These are phyloP conservation scores for Naegleria lovaniensis DNA, from an alignment of 208 protist genomes.

Conservation along the genomic window DNA sequence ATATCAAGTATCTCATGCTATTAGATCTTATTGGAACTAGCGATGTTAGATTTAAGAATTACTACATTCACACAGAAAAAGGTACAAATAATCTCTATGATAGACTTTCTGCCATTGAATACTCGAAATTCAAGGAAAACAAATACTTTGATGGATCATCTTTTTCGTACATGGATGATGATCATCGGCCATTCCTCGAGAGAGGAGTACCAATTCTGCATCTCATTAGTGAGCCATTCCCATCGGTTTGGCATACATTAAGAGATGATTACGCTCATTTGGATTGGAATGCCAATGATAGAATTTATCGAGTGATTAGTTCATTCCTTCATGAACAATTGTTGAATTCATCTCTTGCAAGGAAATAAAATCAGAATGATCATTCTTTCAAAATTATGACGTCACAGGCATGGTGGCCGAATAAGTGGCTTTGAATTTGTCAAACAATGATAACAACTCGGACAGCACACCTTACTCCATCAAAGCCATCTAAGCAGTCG, in stretches of 20 bases:
- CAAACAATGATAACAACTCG: too few relatives aligned
- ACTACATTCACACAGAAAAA: not conserved
- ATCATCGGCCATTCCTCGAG: not conserved
- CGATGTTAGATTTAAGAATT: not conserved
- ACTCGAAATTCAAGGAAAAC: not conserved
- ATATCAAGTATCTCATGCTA: not conserved
- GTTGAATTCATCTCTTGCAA: not conserved
- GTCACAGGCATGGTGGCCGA: too few relatives aligned
- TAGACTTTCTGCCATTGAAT: not conserved
- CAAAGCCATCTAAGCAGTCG: too few relatives aligned
- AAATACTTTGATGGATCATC: not conserved
- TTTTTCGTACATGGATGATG: not conserved
- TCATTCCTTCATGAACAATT: not conserved
- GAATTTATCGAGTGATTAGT: not conserved
- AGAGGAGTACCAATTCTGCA: slow-evolving; percentile 14
- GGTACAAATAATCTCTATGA: not conserved
- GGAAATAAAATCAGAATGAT: not conserved
- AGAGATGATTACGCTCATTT: not conserved
- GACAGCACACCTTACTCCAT: too few relatives aligned
- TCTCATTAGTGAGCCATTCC: slow-evolving; percentile 21
- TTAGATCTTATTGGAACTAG: slow-evolving; percentile 25
- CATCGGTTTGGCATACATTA: slow-evolving; percentile 26
- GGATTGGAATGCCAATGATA: not conserved
- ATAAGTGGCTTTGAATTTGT: too few relatives aligned
- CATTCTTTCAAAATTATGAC: too few relatives aligned